A percentile compares a stretch with the other conserved stretches of the same genome.
phyloP scores from a whole-genome alignment of 179 eudicot genomes.

The Beta corolliflora region DNA sequence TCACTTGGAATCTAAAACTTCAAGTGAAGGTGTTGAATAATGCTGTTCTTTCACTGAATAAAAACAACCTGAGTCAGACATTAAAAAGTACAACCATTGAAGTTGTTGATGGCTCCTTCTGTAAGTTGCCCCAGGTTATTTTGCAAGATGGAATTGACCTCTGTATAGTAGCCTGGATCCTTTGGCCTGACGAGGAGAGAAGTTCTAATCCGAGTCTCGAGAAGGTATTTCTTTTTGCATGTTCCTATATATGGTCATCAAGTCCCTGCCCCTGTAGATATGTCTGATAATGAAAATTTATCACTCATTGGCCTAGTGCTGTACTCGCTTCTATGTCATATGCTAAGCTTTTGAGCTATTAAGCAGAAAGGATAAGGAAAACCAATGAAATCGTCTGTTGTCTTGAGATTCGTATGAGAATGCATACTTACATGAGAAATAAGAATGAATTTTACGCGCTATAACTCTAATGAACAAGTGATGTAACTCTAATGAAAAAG shows the following conservation, averaged over 20 bases:
- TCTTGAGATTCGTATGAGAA: neutral
- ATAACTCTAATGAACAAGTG: no score
- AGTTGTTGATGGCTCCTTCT: conserved; percentile 61
- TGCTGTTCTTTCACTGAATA: conserved; percentile 71
- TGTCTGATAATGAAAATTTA: neutral
- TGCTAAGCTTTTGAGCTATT: neutral
- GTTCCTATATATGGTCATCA: neutral
- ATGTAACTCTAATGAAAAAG: no score
- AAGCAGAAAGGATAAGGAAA: neutral
- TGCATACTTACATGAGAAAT: no score
- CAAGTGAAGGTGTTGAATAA: conserved; percentile 75
- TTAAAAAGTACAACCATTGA: conserved; percentile 52
- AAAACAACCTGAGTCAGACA: conserved; percentile 51
- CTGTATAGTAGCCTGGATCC: conserved; percentile 82
- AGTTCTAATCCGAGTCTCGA: conserved; percentile 89
- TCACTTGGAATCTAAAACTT: conserved; percentile 81
- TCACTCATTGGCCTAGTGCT: neutral
- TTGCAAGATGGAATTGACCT: conserved; percentile 65
- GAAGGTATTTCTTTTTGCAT: conserved; percentile 53
- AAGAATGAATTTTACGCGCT: no score
- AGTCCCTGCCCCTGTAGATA: neutral
- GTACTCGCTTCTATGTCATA: neutral
- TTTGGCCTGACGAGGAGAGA: conserved; percentile 96
- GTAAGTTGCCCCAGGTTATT: conserved; percentile 49
- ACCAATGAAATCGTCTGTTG: neutral